A percentile compares a stretch with the other conserved stretches of the same genome.
These are phyloP conservation scores for Ogataea pini DNA, from an alignment of 805 yeast species.

Conservation along the genomic window DNA sequence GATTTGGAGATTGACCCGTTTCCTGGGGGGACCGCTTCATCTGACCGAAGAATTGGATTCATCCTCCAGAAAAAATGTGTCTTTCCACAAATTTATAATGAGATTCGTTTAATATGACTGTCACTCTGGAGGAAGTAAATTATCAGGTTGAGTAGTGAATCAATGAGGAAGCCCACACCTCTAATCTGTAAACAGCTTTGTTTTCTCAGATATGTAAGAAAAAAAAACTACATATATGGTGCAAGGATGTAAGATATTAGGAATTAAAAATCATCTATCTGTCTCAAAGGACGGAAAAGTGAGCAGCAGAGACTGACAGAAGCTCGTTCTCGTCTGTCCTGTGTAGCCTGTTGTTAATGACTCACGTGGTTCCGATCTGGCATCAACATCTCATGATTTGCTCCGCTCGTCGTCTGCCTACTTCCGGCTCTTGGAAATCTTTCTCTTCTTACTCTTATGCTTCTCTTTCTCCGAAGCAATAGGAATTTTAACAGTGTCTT, in stretches of 20 bases:
- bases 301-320: too few relatives aligned
- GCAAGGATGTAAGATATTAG: neutral
- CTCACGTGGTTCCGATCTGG: too few relatives aligned
- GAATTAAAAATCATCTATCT: neutral
- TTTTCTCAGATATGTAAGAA: neutral
- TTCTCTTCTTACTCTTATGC: constrained; percentile 27
- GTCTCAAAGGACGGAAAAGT: too few relatives aligned
- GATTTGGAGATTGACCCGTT: neutral
- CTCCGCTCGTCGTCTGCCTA: neutral
- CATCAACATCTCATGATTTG: too few relatives aligned
- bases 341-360: too few relatives aligned
- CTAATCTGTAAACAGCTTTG: neutral
- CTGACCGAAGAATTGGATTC: neutral
- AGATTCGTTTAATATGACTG: too few relatives aligned
- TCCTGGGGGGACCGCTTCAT: neutral
- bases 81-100: too few relatives aligned
- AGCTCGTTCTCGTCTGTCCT: too few relatives aligned
- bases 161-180: neutral
- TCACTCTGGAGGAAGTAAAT: neutral
- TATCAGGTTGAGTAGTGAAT: neutral
- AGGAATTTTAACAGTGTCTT: constrained; percentile 33
- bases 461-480: constrained; percentile 29
- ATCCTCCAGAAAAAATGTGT: neutral
- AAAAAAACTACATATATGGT: neutral
- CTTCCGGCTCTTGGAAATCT: constrained; percentile 5